Base-by-base conservation (phyloP, 2,329 filamentous ascomycete species). In the Didymella segeticola region DNA sequence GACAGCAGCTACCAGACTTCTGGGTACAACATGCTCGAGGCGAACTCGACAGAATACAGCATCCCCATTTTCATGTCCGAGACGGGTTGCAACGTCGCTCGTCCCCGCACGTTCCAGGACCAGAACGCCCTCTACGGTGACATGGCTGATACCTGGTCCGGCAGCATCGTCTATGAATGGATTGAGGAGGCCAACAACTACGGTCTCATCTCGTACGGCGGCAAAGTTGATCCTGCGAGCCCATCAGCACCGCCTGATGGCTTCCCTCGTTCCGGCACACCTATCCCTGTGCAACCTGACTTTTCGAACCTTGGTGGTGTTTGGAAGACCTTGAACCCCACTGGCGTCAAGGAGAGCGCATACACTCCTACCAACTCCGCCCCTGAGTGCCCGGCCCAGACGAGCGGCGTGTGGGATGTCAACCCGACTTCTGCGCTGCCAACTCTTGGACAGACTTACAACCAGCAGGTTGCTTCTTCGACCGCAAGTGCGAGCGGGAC, bases 91-190 rank as follows among this genome's bases (percentile, higher is more conserved):
- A 93, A 90, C 70, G 81, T 78, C 1, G 80, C 81, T 1, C 76
- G 77, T 1, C 86, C 87, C 0, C 83, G 89, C 36, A 77, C 80
- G 1, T 91, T 89, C 69, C 80, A 80, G 20, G 89, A 96, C 69
- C 90, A 95, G 74, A 80, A 83, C 33, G 86, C 90, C 43, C 90
- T 96, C 63, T 89, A 95, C 65, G 88, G 89, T 36, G 76, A 90
- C 2, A 96, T 96, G 91, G 77, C 82, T 5, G 79, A 81, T 76
- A 86, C 80, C 23, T 88, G 84, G 82, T 92, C 89, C 45, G 91
- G 91, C 48, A 82, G 89, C 47, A 92, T 96, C 58, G 82, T 96
- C 61, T 96, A 96, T 75, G 91, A 96, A 72, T 96, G 91, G 91
- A 91, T 96, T 58, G 79, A 93, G 70, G 91, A 96, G 75, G 79